phyloP scores from a whole-genome alignment of 2,329 filamentous ascomycete genomes.

The Botryotinia calthae region DNA sequence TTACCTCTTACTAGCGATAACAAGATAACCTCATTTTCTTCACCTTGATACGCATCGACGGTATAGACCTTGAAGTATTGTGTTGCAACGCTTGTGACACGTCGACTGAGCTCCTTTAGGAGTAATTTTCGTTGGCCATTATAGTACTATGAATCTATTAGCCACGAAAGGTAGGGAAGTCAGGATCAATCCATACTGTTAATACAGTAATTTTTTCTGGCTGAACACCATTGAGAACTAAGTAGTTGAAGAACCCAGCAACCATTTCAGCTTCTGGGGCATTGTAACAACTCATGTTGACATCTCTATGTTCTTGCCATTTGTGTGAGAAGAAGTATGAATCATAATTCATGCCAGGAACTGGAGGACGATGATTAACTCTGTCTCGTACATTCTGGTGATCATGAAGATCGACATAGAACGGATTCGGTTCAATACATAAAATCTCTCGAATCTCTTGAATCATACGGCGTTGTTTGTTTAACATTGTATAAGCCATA shows the following conservation, averaged over 20 bases:
- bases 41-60: slow-evolving; percentile 86
- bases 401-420: slow-evolving; percentile 59
- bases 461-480: slow-evolving; percentile 65
- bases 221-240: slow-evolving; percentile 63
- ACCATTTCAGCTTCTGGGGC: slow-evolving; percentile 73
- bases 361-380: slow-evolving; percentile 49
- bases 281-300: slow-evolving; percentile 67
- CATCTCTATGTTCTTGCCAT: slow-evolving; percentile 63
- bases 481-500: slow-evolving; percentile 54
- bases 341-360: slow-evolving; percentile 63
- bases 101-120: slow-evolving; percentile 44
- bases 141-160: slow-evolving; percentile 58
- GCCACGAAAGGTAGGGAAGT: neutral
- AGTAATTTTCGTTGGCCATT: slow-evolving; percentile 75
- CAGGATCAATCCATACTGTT: slow-evolving; percentile 44
- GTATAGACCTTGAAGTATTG: slow-evolving; percentile 62
- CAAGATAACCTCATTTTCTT: slow-evolving; percentile 82
- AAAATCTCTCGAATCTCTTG: slow-evolving; percentile 62
- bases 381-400: slow-evolving; percentile 53
- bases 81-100: slow-evolving; percentile 40
- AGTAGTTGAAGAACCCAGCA: slow-evolving; percentile 66
- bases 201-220: slow-evolving; percentile 69
- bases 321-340: slow-evolving; percentile 63
- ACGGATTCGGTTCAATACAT: slow-evolving; percentile 44
- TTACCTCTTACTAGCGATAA: slow-evolving; percentile 79